Percentiles rank a stretch among this genome's conserved stretches.
Conservation (phyloP, 352 stramenopile species). For the Vaucheria bursata region DNA sequence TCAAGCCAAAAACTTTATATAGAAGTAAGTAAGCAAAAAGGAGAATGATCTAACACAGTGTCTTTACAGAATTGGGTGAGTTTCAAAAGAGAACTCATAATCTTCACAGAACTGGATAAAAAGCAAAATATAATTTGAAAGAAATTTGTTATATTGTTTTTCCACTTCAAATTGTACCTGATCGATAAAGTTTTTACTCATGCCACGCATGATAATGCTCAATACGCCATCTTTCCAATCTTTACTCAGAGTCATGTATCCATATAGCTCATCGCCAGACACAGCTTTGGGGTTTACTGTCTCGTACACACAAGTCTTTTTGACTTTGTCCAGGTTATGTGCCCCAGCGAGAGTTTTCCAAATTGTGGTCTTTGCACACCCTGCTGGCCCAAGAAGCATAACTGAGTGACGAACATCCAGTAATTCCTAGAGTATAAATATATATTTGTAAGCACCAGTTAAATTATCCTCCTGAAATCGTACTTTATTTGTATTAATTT, state of each 20-base stretch:
- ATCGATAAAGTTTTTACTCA: slow-evolving; percentile 82
- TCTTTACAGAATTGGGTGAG: no score
- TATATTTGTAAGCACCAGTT: no score
- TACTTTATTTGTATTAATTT: no score
- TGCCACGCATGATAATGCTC: slow-evolving; percentile 90
- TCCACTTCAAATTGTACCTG: slow-evolving; percentile 59
- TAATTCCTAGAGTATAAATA: slow-evolving; percentile 77
- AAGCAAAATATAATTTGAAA: slow-evolving; percentile 1
- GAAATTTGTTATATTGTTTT: neutral
- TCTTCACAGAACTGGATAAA: no score
- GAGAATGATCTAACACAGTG: no score
- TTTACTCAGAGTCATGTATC: slow-evolving; percentile 91
- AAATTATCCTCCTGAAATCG: no score
- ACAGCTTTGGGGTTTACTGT: slow-evolving; percentile 90
- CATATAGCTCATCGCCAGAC: slow-evolving; percentile 75
- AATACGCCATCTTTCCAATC: slow-evolving; percentile 94
- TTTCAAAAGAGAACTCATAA: no score
- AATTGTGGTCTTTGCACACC: slow-evolving; percentile 87
- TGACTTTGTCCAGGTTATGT: slow-evolving; percentile 66
- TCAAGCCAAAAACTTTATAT: no score
- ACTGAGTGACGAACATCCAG: slow-evolving; percentile 86
- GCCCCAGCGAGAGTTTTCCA: slow-evolving; percentile 77
- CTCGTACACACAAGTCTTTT: slow-evolving; percentile 80
- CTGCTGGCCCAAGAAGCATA: slow-evolving; percentile 86
- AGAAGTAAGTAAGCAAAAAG: no score